A percentile compares a stretch with the other conserved stretches of the same genome.
Conservation (phyloP, 2,329 filamentous ascomycete genomes). For the Hypoxylon rubiginosum region DNA sequence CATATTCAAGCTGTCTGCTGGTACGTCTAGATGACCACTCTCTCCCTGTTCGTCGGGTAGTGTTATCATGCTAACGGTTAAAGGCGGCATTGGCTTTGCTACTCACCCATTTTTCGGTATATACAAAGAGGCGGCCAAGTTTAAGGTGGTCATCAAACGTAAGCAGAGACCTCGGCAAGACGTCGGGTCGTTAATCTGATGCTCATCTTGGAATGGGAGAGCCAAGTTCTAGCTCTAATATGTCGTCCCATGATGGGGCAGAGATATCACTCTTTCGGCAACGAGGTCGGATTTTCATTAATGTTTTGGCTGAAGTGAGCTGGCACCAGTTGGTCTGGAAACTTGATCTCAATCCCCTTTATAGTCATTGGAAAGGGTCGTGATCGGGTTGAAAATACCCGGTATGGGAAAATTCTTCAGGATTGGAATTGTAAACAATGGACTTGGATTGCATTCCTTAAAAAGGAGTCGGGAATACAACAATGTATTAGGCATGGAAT, state of each 20-base stretch:
- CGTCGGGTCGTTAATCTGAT: conserved; percentile 33
- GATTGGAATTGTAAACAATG: background rate
- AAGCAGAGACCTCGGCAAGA: conserved; percentile 23
- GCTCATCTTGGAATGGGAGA: background rate
- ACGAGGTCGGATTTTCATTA: background rate
- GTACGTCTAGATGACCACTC: conserved; percentile 28
- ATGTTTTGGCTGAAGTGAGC: background rate
- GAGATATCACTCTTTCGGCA: background rate
- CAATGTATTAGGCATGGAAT: background rate
- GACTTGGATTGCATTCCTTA: background rate
- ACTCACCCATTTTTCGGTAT: conserved; percentile 39
- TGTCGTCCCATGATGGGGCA: background rate
- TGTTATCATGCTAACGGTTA: conserved; percentile 22
- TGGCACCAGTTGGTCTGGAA: background rate
- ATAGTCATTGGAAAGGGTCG: background rate
- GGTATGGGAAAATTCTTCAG: background rate
- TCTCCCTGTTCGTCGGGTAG: no score
- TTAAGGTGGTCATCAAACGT: conserved; percentile 39
- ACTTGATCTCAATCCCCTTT: background rate
- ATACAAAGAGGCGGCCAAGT: conserved; percentile 41
- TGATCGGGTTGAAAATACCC: background rate
- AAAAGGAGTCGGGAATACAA: background rate
- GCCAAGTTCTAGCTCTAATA: background rate
- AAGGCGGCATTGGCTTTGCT: conserved; percentile 31
- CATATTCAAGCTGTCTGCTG: conserved; percentile 33